Evolutionary conservation across 2,329 filamentous ascomycete genomes (phyloP).

Genomic region (Hirsutella thompsonii): DNA sequence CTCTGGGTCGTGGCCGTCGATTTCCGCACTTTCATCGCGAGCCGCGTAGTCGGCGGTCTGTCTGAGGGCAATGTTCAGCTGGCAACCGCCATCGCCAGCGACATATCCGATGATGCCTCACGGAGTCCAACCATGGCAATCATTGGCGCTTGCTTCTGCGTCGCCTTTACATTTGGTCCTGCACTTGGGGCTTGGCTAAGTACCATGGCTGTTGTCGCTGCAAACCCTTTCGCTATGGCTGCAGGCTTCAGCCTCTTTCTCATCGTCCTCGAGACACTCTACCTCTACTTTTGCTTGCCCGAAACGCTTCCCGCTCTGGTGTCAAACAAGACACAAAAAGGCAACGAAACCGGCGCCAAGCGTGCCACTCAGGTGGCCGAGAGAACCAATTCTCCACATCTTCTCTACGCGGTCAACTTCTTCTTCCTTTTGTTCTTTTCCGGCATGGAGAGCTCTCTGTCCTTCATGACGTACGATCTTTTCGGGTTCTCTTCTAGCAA

Average conservation of each 20-base stretch:
- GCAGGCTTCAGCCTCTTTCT: conserved; percentile 77
- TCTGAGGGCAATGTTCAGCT: conserved; percentile 97
- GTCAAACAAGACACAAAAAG: conserved; percentile 16
- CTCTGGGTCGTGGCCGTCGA: conserved; percentile 90
- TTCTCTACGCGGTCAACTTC: conserved; percentile 80
- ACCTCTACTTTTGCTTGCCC: conserved; percentile 72
- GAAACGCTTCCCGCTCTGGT: conserved; percentile 64
- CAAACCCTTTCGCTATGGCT: conserved; percentile 88
- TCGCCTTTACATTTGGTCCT: conserved; percentile 94
- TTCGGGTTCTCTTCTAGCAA: conserved; percentile 70
- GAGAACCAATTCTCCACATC: conserved; percentile 68
- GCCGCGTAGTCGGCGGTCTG: conserved; percentile 78
- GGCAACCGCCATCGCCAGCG: conserved; percentile 89
- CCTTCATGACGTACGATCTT: conserved; percentile 94
- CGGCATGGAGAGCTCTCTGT: conserved; percentile 93
- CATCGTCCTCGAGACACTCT: conserved; percentile 76
- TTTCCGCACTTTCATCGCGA: conserved; percentile 93
- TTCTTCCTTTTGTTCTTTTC: conserved; percentile 93
- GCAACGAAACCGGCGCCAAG: conserved; percentile 12
- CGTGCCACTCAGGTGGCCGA: conserved; percentile 16
- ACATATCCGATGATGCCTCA: conserved; percentile 77
- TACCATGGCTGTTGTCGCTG: conserved; percentile 61
- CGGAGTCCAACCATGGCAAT: conserved; percentile 90
- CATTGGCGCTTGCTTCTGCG: conserved; percentile 90
- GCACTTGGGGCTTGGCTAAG: conserved; percentile 81